Base-by-base conservation (phyloP, 2,329 filamentous ascomycete genomes). In the Penicillium sp. region DNA sequence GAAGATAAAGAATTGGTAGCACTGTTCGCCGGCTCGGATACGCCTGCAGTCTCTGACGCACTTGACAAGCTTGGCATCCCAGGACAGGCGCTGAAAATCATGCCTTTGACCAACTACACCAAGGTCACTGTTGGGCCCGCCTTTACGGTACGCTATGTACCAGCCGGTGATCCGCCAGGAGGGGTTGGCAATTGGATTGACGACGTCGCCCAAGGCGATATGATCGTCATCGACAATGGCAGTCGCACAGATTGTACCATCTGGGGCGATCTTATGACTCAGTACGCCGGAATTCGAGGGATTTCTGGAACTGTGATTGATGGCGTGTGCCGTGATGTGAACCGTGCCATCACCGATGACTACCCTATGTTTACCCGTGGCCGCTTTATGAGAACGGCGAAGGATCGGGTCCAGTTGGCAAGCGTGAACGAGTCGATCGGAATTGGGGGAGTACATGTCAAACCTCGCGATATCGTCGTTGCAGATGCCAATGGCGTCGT, bases 201-300 rank as follows among this genome's bases (percentile, higher is more conserved):
- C 32, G 57, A 63, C 9, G 57, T 63, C 10, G 57, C 58, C 4
- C 19, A 35, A 2, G 54, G 59, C 1, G 60, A 65, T 36, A 32
- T 64, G 0, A 51, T 65, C 0, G 59, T 65, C 1, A 64, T 64
- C 20, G 60, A 63, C 32, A 65, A 65, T 8, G 48, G 53, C 3
- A 58, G 60, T 10, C 60, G 62, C 21, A 64, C 50, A 0, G 59
- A 64, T 20, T 65, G 62, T 11, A 65, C 62, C 2, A 58, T 64
- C 3, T 64, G 62, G 62, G 62, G 62, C 1, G 62, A 65, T 37
- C 64, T 63, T 1, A 63, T 64, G 59, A 65, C 62, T 0, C 59
- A 64, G 38, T 65, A 63, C 13, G 58, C 61, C 2, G 56, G 59
- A 3, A 20, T 62, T 2, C 51, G 56, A 28, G 56, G 51, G 4